These are phyloP conservation scores for Desmodesmus armatus DNA, from an alignment of 139 green algal species.

Conservation along the genomic window DNA sequence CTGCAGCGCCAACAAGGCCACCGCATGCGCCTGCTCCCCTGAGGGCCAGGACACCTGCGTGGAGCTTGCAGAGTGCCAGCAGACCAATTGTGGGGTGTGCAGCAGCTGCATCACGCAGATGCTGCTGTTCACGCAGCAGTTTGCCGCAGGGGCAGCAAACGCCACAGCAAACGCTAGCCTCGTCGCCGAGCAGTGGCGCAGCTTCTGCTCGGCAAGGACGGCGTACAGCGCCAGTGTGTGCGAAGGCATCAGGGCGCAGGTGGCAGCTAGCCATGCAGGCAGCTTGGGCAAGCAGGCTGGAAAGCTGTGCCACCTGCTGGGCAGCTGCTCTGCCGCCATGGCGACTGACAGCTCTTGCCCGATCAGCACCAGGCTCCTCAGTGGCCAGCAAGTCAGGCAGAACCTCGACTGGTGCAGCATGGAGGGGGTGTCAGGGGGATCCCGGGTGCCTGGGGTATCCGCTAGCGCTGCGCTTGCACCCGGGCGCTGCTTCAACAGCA, in stretches of 20 bases:
- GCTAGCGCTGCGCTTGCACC: background rate
- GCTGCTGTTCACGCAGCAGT: background rate
- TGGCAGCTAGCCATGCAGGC: background rate
- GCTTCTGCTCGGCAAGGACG: background rate
- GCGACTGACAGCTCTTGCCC: background rate
- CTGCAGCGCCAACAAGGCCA: background rate
- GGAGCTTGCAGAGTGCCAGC: background rate
- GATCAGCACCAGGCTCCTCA: background rate
- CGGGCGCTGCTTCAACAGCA: background rate
- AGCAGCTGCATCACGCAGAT: background rate
- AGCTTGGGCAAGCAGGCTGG: too few species aligned
- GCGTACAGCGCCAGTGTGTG: background rate
- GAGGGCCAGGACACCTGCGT: background rate
- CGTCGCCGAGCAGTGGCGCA: background rate
- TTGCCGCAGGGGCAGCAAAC: background rate
- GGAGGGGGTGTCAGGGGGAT: background rate
- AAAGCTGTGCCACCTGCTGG: background rate
- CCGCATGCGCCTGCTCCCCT: background rate
- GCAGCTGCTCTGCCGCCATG: background rate
- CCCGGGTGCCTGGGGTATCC: background rate
- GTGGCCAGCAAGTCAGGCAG: background rate
- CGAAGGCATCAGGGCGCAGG: background rate
- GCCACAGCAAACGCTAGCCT: background rate
- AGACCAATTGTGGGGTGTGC: background rate
- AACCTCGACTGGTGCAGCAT: background rate